Percentiles rank a stretch among this genome's conserved stretches.
Conservation (phyloP, 1,139 yeast genomes). For the Zygoascus meyerae region DNA sequence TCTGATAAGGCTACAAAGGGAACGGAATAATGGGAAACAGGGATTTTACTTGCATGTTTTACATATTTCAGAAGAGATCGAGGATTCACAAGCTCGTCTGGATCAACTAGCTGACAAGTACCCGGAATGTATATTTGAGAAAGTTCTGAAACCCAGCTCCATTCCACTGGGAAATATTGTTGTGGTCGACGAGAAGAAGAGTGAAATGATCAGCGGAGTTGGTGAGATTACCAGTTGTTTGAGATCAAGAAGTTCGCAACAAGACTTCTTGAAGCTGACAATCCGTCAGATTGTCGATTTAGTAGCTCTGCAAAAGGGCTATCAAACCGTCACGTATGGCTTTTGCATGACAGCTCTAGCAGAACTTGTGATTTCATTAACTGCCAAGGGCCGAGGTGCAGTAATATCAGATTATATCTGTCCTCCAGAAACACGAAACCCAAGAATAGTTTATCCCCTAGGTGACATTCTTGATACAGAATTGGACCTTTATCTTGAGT, state of each 20-base stretch:
- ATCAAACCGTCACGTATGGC: slow-evolving; percentile 58
- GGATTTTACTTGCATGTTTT: slow-evolving; percentile 63
- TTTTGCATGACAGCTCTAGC: slow-evolving; percentile 83
- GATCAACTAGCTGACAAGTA: slow-evolving; percentile 24
- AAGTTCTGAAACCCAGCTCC: background rate
- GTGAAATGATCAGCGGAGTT: background rate
- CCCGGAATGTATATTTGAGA: slow-evolving; percentile 19
- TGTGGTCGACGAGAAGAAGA: background rate
- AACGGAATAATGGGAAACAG: slow-evolving; percentile 54
- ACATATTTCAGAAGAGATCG: slow-evolving; percentile 43
- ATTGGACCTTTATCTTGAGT: slow-evolving; percentile 44
- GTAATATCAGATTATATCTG: slow-evolving; percentile 42
- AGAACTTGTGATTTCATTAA: slow-evolving; percentile 65
- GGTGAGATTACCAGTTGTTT: background rate
- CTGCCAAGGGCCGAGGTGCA: slow-evolving; percentile 89
- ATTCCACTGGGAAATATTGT: background rate
- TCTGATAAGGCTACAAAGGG: slow-evolving; percentile 54
- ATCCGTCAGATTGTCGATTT: slow-evolving; percentile 44
- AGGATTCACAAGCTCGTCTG: slow-evolving; percentile 13
- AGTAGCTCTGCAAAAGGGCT: slow-evolving; percentile 43
- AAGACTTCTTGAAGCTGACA: slow-evolving; percentile 53
- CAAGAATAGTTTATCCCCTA: slow-evolving; percentile 53
- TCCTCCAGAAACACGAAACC: slow-evolving; percentile 9
- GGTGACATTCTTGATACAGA: slow-evolving; percentile 70
- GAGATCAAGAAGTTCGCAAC: slow-evolving; percentile 28